phyloP scores from a whole-genome alignment of 441 rosid species.

The Adansonia gregorii region DNA sequence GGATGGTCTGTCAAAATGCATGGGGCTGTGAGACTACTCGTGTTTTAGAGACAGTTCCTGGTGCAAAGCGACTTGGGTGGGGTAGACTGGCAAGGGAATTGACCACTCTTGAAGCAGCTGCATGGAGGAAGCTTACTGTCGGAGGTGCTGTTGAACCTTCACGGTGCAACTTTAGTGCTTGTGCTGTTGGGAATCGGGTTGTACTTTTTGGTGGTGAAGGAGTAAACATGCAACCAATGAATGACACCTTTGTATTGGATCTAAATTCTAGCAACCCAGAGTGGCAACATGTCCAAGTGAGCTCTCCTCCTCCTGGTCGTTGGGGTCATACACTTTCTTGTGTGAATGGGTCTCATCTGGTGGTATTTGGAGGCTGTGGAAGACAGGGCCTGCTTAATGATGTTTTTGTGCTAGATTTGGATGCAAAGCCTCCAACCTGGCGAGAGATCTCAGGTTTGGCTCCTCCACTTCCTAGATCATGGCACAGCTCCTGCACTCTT shows the following conservation, averaged over 20 bases:
- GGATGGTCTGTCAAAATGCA: constrained; percentile 93
- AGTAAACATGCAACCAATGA: constrained; percentile 97
- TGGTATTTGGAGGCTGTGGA: constrained; percentile 97
- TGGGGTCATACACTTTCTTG: constrained; percentile 98
- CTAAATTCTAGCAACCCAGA: constrained; percentile 77
- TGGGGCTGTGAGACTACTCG: constrained; percentile 96
- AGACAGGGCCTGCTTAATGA: constrained; percentile 89
- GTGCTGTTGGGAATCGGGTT: constrained; percentile 95
- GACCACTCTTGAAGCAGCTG: constrained; percentile 91
- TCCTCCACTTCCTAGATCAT: constrained; percentile 94
- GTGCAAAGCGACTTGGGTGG: constrained; percentile 92
- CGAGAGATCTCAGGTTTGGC: constrained; percentile 89
- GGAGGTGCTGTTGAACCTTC: constrained; percentile 96
- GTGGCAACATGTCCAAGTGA: constrained; percentile 89
- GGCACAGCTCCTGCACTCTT: constrained; percentile 98
- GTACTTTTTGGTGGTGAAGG: constrained; percentile 98
- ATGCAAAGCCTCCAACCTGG: constrained; percentile 92
- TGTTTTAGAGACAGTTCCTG: constrained; percentile 82
- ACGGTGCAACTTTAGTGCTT: constrained; percentile 90
- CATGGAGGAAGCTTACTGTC: constrained; percentile 93
- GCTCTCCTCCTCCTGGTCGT: constrained; percentile 97
- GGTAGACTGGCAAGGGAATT: constrained; percentile 85
- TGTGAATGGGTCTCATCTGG: constrained; percentile 84
- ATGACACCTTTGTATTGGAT: constrained; percentile 93
- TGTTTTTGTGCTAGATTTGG: constrained; percentile 86